Base-by-base conservation (phyloP, 177 flowering plant species). In the Vitis hybrid region DNA sequence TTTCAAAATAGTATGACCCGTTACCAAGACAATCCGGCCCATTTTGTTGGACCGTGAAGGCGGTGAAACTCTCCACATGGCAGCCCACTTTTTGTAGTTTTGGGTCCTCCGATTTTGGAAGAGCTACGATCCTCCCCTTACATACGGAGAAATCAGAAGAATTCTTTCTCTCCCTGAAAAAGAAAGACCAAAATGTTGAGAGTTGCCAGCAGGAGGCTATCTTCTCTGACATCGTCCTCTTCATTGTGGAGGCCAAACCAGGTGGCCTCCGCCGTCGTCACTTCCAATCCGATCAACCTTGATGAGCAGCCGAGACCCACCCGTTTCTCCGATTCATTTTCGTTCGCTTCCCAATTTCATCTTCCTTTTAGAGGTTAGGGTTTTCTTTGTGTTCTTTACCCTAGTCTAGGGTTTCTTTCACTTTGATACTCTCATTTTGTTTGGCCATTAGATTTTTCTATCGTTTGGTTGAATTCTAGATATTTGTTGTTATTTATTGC, bases 171-270 rank as follows among this genome's bases (percentile, higher is more conserved):
- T 39, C 45, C 45, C 45, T 39, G 45, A 5, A 12, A 66, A 19
- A 54, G 52, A 60, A 29, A 29, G 68, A 53, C 29, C 55, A 60
- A 63, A 57, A 77, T 78, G 80, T 68, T 78, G 72, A 74, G 80
- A 55, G 74, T 63, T 48, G 77, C 77, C 54, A 55, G 71, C 5
- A 66, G 74, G 62, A 70, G 80, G 77, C 77, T 77, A 16, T 64
- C 63, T 45, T 67, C 75, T 53, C 59, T 65, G 48, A 48, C 75
- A 14, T 39, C 79, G 20, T 48, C 66, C 9, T n/a, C 59, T 7
- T 62, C 50, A 10, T 63, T 57, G 11, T 64, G 72, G 73, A 57
- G 68, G 67, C 56, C 70, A 49, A 61, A 57, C 61, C 72, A 63
- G 4, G 60, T 48, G 19, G 66, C 71, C 51, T n/a, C 71, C 7